Base-by-base conservation (phyloP, 257 asterid genomes). In the Primulina huaijiensis region DNA sequence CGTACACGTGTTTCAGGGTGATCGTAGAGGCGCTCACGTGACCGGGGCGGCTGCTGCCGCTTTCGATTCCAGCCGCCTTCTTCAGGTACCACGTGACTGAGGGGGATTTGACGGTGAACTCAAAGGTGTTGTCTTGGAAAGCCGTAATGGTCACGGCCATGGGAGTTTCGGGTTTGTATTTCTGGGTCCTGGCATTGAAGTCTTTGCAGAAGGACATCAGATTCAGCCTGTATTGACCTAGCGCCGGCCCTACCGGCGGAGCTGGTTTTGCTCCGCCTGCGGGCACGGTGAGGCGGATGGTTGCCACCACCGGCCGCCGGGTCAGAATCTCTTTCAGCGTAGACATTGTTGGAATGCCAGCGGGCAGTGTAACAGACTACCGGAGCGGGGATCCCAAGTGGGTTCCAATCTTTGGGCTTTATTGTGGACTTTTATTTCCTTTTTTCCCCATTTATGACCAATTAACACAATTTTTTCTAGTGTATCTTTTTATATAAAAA, bases 201-300 rank as follows among this genome's bases (percentile, higher is more conserved):
- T 92, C 96, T 79, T 92, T 89, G 84, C 96, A 92, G 82, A 92
- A 92, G 35, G 96, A 94, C 98, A 92, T 89, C 20, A 87, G 88
- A 76, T 92, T 92, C 60, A 92, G 73, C 59, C 95, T 74, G 89
- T 89, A 92, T 71, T 89, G 96, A 75, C 96, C 97, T 29, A 88
- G 67, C 1, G 95, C 95, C 2, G 97, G 97, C 0, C 98, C 98
- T 0, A 92, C 96, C 1, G 96, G 97, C 3, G 97, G 97, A 0
- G 92, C 98, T 0, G 96, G 96, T 58, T 87, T 84, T 6, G 98
- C 96, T n/a, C 75, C 94, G 30, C 92, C 97, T 2, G 94, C 98
- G 23, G 92, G 91, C 0, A 91, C 95, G 5, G 93, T 91, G 31
- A 91, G 88, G 1, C 96, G 93, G 84, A 91, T 91, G 29, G 95